Evolutionary conservation across 345 rosid genomes (phyloP).

Genomic region (Angophora floribunda): DNA sequence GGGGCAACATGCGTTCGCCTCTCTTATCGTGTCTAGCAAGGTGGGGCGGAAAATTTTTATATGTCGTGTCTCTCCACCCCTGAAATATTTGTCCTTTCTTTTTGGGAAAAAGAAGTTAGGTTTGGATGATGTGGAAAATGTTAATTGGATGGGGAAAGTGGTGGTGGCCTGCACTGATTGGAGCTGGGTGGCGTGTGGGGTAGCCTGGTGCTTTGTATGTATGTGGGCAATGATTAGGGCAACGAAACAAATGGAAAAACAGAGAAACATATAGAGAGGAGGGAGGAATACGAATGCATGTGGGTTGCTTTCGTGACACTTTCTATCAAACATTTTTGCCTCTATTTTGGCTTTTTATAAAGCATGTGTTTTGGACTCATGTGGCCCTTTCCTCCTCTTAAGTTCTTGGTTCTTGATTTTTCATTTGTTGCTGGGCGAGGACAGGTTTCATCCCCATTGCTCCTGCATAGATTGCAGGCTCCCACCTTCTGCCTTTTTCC

Average conservation of each 20-base stretch:
- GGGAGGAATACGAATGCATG: background rate
- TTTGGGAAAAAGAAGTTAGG: background rate
- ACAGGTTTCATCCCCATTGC: constrained; percentile 2
- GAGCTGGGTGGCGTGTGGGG: background rate
- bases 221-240: constrained; percentile 7
- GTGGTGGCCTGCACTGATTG: constrained; percentile 2
- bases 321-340: background rate
- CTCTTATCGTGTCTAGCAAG: constrained; percentile 21
- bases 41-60: background rate
- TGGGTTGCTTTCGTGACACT: background rate
- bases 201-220: background rate
- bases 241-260: background rate
- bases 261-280: background rate
- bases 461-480: background rate
- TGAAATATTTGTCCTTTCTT: background rate
- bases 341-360: background rate
- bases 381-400: background rate
- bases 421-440: background rate
- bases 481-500: background rate
- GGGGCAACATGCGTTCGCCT: background rate
- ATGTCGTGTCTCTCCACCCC: background rate
- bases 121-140: background rate
- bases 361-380: background rate
- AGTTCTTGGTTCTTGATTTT: background rate
- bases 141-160: background rate